Evolutionary conservation across 306 rosid species (phyloP), one percentile per base, ranked within the genome.

Genomic region (Cicer cuneatum): DNA sequence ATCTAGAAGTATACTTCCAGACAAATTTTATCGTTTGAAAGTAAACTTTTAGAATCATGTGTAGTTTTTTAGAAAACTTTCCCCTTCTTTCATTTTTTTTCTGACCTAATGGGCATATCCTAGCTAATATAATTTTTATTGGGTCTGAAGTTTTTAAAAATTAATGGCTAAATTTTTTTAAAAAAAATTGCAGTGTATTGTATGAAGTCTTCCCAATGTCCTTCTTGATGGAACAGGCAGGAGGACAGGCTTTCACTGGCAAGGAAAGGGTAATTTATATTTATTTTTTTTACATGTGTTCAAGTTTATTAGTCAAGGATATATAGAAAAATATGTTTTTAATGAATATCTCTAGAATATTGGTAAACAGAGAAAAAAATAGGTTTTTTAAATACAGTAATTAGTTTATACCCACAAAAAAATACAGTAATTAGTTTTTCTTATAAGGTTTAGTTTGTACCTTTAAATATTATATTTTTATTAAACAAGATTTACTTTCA

Each of bases 141-240:
- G 48, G 47, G 56, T 10, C 60, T 18, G 59, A 15, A 3, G 16
- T 16, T 57, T 7, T n/a, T 12, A 5, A 41, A 47, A 59, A 53
- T 68, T 56, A 52, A 45, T 47, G 35, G 76, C 60, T 78, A 69
- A 11, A 43, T 43, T 29, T 66, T 41, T 73, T 77, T 35, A 15
- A n/a, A n/a, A n/a, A n/a, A n/a, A n/a, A n/a, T n/a, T 56, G 66
- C 40, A 93, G 97, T 77, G 97, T 94, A 56, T 86, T 94, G 78
- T 94, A 93, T 71, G 98, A 94, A 78, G 98, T 94, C 59, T 94
- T 94, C 78, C 98, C 98, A 7, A 91, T 94, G 98, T 92, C 98
- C 21, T 94, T 90, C 83, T 83, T 94, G 88, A 72, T 94, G 90
- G 98, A 94, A 83, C 89, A 90, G n/a, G 98, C 98, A 24, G 98